phyloP scores from a whole-genome alignment of 1,284 basidiomycete species.

The Leccinum pachyderme region DNA sequence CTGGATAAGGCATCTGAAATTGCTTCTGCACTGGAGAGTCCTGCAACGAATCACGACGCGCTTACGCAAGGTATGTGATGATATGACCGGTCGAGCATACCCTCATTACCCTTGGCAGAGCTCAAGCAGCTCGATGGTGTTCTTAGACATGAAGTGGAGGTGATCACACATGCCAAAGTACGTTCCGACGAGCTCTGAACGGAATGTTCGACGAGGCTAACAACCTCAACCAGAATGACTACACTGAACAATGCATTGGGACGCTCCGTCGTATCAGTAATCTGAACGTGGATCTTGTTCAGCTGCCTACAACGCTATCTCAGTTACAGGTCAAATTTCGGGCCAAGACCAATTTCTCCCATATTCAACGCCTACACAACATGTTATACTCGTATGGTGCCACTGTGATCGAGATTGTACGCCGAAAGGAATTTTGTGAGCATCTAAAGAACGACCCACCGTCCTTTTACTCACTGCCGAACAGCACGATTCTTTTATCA shows the following conservation, averaged over 20 bases:
- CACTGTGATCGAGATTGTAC: constrained; percentile 87
- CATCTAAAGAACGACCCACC: constrained; percentile 3
- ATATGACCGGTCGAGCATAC: not conserved
- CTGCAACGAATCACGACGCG: constrained; percentile 48
- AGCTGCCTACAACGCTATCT: constrained; percentile 61
- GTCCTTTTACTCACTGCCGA: constrained; percentile 6
- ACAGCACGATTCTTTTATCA: constrained; percentile 76
- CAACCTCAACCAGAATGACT: constrained; percentile 60
- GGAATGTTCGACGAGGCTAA: not conserved
- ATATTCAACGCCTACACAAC: constrained; percentile 84
- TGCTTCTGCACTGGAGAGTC: constrained; percentile 53
- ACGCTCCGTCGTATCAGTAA: constrained; percentile 69
- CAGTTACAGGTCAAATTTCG: constrained; percentile 69
- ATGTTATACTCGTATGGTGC: constrained; percentile 94
- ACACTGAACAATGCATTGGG: constrained; percentile 67
- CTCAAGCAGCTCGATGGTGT: constrained; percentile 60
- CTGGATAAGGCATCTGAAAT: constrained; percentile 56
- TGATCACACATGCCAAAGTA: constrained; percentile 62
- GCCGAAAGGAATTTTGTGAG: constrained; percentile 84
- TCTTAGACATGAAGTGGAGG: constrained; percentile 58
- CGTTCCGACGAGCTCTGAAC: not conserved
- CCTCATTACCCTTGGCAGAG: constrained; percentile 40
- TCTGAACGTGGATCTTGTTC: constrained; percentile 74
- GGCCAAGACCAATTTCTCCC: constrained; percentile 81
- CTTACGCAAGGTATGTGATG: constrained; percentile 51